Percentiles rank a stretch among this genome's conserved stretches.
Conservation (phyloP, 2,329 filamentous ascomycete genomes). For the Aspergillus luchuensis region DNA sequence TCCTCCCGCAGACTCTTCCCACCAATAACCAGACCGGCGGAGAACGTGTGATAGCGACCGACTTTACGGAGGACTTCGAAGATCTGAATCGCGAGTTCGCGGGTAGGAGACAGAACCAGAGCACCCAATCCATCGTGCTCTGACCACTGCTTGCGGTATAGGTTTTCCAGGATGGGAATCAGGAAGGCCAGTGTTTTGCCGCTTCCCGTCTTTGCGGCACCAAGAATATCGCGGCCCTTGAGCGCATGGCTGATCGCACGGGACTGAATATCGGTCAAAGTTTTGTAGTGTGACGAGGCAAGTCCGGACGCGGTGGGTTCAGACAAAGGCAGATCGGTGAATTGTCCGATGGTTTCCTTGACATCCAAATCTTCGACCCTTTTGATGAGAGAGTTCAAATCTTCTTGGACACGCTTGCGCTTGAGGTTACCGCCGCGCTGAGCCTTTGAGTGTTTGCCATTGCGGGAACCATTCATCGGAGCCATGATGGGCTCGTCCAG, state of each 20-base stretch:
- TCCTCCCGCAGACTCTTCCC: conserved; percentile 89
- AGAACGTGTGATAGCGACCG: conserved; percentile 84
- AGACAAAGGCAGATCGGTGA: conserved; percentile 84
- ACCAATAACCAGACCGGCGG: conserved; percentile 89
- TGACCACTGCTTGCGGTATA: conserved; percentile 86
- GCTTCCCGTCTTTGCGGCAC: conserved; percentile 91
- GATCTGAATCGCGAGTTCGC: conserved; percentile 94
- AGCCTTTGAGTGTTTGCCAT: conserved; percentile 33
- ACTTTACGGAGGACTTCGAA: conserved; percentile 92
- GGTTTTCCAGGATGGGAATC: conserved; percentile 85
- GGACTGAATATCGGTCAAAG: conserved; percentile 86
- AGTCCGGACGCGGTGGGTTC: conserved; percentile 76
- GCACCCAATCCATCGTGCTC: conserved; percentile 89
- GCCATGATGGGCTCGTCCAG: conserved; percentile 33
- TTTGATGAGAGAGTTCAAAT: conserved; percentile 45
- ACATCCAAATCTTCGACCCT: conserved; percentile 49
- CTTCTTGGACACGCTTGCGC: conserved; percentile 50
- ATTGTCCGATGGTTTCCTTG: conserved; percentile 62
- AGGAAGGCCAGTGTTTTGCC: conserved; percentile 95
- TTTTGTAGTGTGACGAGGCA: conserved; percentile 83
- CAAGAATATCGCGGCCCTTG: conserved; percentile 83
- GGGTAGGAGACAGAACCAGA: conserved; percentile 88
- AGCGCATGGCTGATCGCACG: conserved; percentile 86
- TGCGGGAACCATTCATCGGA: conserved; percentile 29
- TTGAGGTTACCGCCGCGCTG: conserved; percentile 41